Evolutionary conservation across 2,329 filamentous ascomycete species (phyloP), one percentile per base, ranked within the genome.

Genomic region (Chaetomium globosum): DNA sequence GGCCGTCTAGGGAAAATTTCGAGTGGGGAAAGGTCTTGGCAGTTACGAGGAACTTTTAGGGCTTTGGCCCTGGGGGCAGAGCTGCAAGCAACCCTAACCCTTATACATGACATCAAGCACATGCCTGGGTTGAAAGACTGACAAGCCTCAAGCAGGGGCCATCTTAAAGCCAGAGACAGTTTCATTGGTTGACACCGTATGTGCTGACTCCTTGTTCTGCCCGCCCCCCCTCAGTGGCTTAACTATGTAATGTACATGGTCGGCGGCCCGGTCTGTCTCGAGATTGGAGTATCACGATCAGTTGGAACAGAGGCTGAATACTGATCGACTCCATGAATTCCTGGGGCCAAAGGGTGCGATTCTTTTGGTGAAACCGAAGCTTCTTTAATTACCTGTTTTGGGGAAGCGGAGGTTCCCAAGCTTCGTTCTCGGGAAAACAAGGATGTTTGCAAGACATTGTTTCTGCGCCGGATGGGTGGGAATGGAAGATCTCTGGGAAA

Each of bases 21-120:
- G 61, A 61, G 67, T 68, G 69, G 69, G 61, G 26, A 36, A 46
- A 23, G 36, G 59, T 59, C 68, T 70, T 70, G 67, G 68, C 68
- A 55, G 16, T 26, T 4, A 4, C 28, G 5, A 21, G 43, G 13
- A n/a, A 13, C 28, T 30, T 49, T 61, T 62, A 62, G 60, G 60
- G 60, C 52, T 56, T 19, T 7, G 30, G 60, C 60, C 60, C 60
- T 56, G 3, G 26, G 13, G 19, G 16, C 19, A n/a, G 39, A 19
- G 36, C 16, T 33, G 0, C 19, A 21, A 12, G 43, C 28, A 49
- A 57, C 53, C 61, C 54, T 63, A 58, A 51, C 61, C 61, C 53
- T 48, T 13, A 12, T 16, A n/a, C 1, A 2, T 5, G 2, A 9
- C n/a, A 48, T 4, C 4, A 5, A 39, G 33, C 33, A 12, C 31